These are phyloP conservation scores for Trametes sanguinea DNA, from an alignment of 768 basidiomycete species.

Conservation along the genomic window DNA sequence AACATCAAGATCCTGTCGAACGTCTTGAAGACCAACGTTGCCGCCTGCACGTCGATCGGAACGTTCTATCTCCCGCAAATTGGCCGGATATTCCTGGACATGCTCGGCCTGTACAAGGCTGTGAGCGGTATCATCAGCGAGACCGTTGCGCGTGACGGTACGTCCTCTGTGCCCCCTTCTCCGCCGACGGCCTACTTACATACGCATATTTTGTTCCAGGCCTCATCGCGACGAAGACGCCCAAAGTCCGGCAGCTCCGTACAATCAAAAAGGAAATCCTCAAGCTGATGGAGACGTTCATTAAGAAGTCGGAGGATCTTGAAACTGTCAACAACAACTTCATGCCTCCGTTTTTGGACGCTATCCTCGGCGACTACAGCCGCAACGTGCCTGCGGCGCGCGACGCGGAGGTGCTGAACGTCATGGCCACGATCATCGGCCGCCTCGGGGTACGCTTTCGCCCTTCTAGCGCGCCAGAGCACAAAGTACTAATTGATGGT, in stretches of 20 bases:
- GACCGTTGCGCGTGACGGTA: constrained; percentile 84
- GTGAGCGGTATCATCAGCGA: constrained; percentile 96
- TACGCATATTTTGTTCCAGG: constrained; percentile 46
- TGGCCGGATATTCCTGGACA: constrained; percentile 93
- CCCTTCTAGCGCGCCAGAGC: not conserved
- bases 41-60: constrained; percentile 95
- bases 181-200: constrained; percentile 7
- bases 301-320: constrained; percentile 95
- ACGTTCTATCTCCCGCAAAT: constrained; percentile 98
- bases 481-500: constrained; percentile 10
- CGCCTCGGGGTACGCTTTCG: constrained; percentile 75
- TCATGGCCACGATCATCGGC: constrained; percentile 92
- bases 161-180: constrained; percentile 20
- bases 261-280: constrained; percentile 99
- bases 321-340: constrained; percentile 90
- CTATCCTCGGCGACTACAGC: constrained; percentile 96
- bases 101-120: constrained; percentile 97
- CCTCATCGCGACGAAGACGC: constrained; percentile 91
- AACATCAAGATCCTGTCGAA: constrained; percentile 98
- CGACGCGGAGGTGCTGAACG: constrained; percentile 96
- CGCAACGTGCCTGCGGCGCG: constrained; percentile 91
- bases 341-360: constrained; percentile 93
- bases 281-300: constrained; percentile 96
- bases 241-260: constrained; percentile 89
- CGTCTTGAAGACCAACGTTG: constrained; percentile 97